Evolutionary conservation across 371 early-diverging fungal species (phyloP).

Genomic region (Mucor mucedo): DNA sequence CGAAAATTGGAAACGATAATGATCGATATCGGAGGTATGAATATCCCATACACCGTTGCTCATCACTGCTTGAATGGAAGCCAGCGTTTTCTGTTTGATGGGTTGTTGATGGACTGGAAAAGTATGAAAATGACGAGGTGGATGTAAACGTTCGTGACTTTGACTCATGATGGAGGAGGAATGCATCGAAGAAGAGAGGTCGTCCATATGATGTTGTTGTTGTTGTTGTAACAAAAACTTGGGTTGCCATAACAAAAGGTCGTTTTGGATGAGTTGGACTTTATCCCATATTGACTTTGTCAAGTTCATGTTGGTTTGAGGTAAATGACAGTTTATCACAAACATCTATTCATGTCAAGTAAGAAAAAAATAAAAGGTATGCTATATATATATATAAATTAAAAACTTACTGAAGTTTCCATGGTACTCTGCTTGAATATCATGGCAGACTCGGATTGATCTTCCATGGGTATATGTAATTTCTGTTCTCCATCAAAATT

Average conservation of each 20-base stretch:
- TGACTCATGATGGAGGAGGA: conserved; percentile 39
- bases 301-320: conserved; percentile 62
- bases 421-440: conserved; percentile 68
- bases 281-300: conserved; percentile 66
- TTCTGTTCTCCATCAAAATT: conserved; percentile 56
- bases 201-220: neutral
- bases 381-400: too few relatives aligned
- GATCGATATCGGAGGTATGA: conserved; percentile 17
- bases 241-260: conserved; percentile 71
- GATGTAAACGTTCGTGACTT: conserved; percentile 33
- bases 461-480: conserved; percentile 54
- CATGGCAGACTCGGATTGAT: conserved; percentile 66
- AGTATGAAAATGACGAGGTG: neutral
- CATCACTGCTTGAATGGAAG: conserved; percentile 44
- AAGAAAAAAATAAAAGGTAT: neutral
- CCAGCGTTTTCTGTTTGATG: conserved; percentile 26
- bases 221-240: conserved; percentile 31
- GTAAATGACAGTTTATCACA: conserved; percentile 71
- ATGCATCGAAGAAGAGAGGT: conserved; percentile 1
- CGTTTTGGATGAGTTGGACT: conserved; percentile 73
- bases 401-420: conserved; percentile 63
- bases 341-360: conserved; percentile 45
- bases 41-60: conserved; percentile 50
- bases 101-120: neutral
- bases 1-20: conserved; percentile 53